Base-by-base conservation (phyloP, 164 flowering plant species). In the Kalanchoe fedtschenkoi region DNA sequence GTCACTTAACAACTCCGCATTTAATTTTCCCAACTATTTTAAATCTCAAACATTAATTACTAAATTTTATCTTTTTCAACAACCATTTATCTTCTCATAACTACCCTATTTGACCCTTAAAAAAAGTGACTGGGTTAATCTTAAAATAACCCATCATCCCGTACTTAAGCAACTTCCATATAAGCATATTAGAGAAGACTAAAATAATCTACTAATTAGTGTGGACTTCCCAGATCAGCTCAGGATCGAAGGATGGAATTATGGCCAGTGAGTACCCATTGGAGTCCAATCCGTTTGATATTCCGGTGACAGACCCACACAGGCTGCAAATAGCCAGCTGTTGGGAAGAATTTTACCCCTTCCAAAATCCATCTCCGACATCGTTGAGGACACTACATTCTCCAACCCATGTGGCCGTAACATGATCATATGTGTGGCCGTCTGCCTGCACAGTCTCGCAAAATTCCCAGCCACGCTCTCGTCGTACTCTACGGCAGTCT, bases 381-480 rank as follows among this genome's bases (percentile, higher is more conserved):
- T 60, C 17, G 74, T 35, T 0, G 78, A 65, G 5, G 83, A 71
- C 1, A 71, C 19, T 62, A 42, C 87, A 89, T 26, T 92, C 91
- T 0, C 95, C 93, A 17, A 96, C 70, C 2, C 89, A 81, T 73
- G 84, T 92, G 63, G 85, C 85, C 9, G 98, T 95, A 0, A 96
- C 98, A 1, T 89, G 67, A 33, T 92, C 98, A 54, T 92, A 92
- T 14, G 96, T 96, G 62, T 81, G 86, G 6, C 96, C 98, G 0
- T 96, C 98, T 8, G 85, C 83, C 61, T 92, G 95, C 1, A 96
- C 87, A 0, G 89, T 70, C 10, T 86, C 88, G 63, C 81, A n/a
- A 89, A 19, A 96, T 92, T 0, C 96, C 98, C 41, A 92, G 62
- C 98, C 98, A 92, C 4, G 87, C 93, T 39, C 98, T 71, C 78